Evolutionary conservation across 192 early-diverging fungal species (phyloP), one percentile per base, ranked within the genome.

Genomic region (Coemansia asiatica): DNA sequence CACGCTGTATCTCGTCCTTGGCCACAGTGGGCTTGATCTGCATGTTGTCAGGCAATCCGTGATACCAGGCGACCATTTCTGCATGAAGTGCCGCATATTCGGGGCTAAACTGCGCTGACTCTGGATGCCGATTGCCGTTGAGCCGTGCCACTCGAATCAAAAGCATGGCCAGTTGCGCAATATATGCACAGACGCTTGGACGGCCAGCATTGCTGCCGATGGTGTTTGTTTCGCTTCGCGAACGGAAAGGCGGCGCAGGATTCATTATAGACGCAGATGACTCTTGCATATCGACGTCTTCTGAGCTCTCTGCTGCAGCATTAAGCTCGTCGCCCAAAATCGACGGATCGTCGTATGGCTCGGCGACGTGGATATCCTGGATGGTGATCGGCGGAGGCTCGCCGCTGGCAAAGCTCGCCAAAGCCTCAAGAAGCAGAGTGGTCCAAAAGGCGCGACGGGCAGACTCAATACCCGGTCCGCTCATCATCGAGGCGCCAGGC

Each of bases 391-490:
- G 74, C 25, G 79, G 79, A 16, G 79, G 79, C 63, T 81, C 79
- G 56, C 74, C 79, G 36, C 79, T 81, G 33, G 74, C 74, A 70
- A 81, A 81, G 63, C 79, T 81, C n/a, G 79, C 79, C 58, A 81
- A 46, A 12, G 79, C 73, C 58, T 81, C 79, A 0, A 81, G 65
- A 56, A 81, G 62, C 46, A 81, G 60, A 19, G 79, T 81, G n/a
- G 74, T 76, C 79, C 79, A 81, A 33, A 81, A 81, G 8, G 79
- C 79, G 31, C 79, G 66, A 1, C 79, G 56, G 6, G 74, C 74
- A 0, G 79, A 81, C 67, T 81, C 79, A 21, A 81, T 76, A 3
- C 79, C 74, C 31, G 74, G 67, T 15, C 60, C 74, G 33, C 79
- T 81, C 79, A 81, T 72, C 79, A 81, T 81, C 44, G 74, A 76